Conservation (phyloP, 108 stramenopile species). For the Nannochloropsis oceanica region DNA sequence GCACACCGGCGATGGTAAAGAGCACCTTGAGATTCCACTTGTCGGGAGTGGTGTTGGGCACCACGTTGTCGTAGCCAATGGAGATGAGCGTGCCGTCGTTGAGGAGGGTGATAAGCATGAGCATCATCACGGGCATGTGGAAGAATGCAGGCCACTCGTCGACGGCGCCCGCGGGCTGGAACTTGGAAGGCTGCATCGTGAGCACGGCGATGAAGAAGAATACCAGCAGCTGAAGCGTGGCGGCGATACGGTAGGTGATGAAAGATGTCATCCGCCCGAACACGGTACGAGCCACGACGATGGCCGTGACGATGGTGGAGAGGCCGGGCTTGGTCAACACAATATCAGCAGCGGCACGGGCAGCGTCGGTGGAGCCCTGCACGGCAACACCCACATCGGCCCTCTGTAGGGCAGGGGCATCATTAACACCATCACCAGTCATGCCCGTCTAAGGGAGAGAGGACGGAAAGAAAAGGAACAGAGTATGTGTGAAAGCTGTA, state of each 20-base stretch:
- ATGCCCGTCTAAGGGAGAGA: slow-evolving; percentile 45
- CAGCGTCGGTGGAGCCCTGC: too few species aligned
- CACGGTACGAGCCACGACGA: slow-evolving; percentile 53
- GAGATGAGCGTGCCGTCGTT: slow-evolving; percentile 69
- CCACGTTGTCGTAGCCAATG: slow-evolving; percentile 55
- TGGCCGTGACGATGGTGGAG: slow-evolving; percentile 55
- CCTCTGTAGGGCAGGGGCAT: slow-evolving; percentile 62
- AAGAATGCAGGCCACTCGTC: slow-evolving; percentile 9
- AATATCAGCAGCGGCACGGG: slow-evolving; percentile 65
- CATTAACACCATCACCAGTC: slow-evolving; percentile 82
- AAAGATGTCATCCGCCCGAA: slow-evolving; percentile 40
- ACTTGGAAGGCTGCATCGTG: neutral
- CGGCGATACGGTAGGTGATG: slow-evolving; percentile 39
- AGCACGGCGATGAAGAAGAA: slow-evolving; percentile 36
- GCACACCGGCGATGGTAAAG: slow-evolving; percentile 7
- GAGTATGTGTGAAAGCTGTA: neutral
- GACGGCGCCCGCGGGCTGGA: neutral
- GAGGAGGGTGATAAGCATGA: slow-evolving; percentile 65
- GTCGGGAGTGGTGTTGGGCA: slow-evolving; percentile 1
- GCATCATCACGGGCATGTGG: slow-evolving; percentile 52
- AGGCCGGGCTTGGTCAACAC: slow-evolving; percentile 65
- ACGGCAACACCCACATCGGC: too few species aligned
- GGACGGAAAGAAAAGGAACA: neutral
- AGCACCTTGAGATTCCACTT: slow-evolving; percentile 15
- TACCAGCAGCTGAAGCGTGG: slow-evolving; percentile 55